Evolutionary conservation across 495 filamentous ascomycete species (phyloP).

Genomic region (Aspergillus bridgeri): DNA sequence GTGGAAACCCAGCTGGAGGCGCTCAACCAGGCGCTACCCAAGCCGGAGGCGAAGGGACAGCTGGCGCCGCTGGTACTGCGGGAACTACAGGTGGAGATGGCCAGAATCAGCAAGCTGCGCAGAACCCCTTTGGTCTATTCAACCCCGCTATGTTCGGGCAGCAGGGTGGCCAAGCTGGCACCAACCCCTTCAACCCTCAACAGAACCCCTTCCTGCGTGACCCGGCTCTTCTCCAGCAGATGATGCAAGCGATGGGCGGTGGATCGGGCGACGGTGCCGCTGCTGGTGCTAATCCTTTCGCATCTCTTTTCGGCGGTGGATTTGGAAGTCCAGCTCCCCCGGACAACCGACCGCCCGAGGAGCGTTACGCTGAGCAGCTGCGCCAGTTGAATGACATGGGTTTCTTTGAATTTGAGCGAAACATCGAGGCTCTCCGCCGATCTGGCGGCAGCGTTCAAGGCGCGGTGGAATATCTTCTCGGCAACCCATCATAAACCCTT

Average conservation of each 20-base stretch:
- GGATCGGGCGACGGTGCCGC: conserved; percentile 27
- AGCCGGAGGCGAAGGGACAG: conserved; percentile 13
- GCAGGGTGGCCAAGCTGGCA: conserved; percentile 27
- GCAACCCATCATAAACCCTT: conserved; percentile 28
- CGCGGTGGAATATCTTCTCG: conserved; percentile 74
- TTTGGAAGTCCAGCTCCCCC: conserved; percentile 38
- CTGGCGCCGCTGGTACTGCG: too few species aligned
- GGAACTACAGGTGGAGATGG: conserved; percentile 25
- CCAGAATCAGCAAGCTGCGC: conserved; percentile 28
- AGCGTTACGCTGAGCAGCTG: conserved; percentile 85
- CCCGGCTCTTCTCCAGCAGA: conserved; percentile 43
- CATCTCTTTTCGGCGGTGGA: conserved; percentile 41
- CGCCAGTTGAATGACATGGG: conserved; percentile 98
- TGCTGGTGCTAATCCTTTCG: conserved; percentile 32
- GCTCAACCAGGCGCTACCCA: conserved; percentile 22
- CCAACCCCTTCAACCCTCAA: conserved; percentile 47
- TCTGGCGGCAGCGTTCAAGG: conserved; percentile 94
- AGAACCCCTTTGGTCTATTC: conserved; percentile 54
- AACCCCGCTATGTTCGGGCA: conserved; percentile 42
- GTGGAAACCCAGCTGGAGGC: conserved; percentile 32
- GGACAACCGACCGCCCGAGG: conserved; percentile 89
- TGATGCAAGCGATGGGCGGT: conserved; percentile 47
- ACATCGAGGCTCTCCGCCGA: conserved; percentile 82
- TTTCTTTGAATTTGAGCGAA: conserved; percentile 93
- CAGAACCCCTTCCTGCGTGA: conserved; percentile 48